These are phyloP conservation scores for Pichia sp. DNA, from an alignment of 1,139 yeast species.

Conservation along the genomic window DNA sequence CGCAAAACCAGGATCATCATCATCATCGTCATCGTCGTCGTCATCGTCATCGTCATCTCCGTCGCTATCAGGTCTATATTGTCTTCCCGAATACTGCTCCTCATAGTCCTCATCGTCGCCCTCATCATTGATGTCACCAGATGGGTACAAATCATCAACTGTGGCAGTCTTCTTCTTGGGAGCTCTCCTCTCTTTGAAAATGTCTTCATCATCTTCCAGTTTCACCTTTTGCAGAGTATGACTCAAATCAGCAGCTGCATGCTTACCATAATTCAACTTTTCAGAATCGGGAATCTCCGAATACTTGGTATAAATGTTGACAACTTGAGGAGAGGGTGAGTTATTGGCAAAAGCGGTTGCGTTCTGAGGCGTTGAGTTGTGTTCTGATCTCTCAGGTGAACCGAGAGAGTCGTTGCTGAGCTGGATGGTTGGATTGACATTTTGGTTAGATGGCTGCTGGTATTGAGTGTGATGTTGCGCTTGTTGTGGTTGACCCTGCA, in stretches of 20 bases:
- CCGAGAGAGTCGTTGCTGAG: neutral
- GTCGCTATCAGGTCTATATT: no score
- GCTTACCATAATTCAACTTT: neutral
- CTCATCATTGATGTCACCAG: conserved; percentile 11
- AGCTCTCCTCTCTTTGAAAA: neutral
- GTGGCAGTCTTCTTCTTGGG: neutral
- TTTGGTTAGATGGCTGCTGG: conserved; percentile 1
- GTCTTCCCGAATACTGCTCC: conserved; percentile 1
- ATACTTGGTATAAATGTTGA: conserved; percentile 26
- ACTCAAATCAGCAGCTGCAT: neutral
- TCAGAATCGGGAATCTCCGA: conserved; percentile 22
- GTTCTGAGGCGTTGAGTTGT: conserved; percentile 1
- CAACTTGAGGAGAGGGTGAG: conserved; percentile 23
- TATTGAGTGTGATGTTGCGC: no score
- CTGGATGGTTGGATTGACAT: neutral
- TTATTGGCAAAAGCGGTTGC: neutral
- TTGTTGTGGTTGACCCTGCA: no score
- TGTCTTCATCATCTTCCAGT: neutral
- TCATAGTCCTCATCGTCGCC: conserved; percentile 10
- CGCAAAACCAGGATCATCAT: conserved; percentile 12
- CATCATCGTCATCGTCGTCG: conserved; percentile 13
- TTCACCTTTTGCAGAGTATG: neutral
- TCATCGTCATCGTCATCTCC: conserved; percentile 10
- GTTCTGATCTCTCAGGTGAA: neutral
- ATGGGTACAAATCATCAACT: conserved; percentile 11